Evolutionary conservation across 331 rosid species (phyloP), one percentile per base, ranked within the genome.

Genomic region (Acacia concinna): DNA sequence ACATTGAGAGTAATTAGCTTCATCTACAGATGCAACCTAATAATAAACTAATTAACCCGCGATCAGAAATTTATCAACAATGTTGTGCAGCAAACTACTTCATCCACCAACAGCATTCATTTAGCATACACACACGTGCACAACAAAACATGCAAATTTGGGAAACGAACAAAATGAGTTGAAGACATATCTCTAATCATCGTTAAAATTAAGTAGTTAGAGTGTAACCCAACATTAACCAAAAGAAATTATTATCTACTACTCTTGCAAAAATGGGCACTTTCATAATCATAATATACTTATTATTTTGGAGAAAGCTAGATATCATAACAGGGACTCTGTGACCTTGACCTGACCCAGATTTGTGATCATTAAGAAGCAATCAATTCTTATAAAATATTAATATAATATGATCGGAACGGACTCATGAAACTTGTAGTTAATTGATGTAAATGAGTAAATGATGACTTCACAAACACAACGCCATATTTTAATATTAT

Each of bases 381-480:
- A 69, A 43, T 8, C 47, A 41, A n/a, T 76, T 17, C 23, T 38
- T 12, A 31, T 46, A 43, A 44, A 30, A 76, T n/a, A 21, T 6
- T 35, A 35, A 44, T 44, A n/a, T 3, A 64, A 12, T n/a, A 49
- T 3, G 30, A 54, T 28, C 66, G 67, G 13, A 23, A 76, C 30
- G 63, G 73, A 54, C 35, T 72, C 30, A 56, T 56, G 3, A 67
- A 57, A 49, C 31, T 51, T 62, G 28, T 15, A 30, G 9, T 54
- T 32, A 23, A 15, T n/a, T n/a, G n/a, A n/a, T n/a, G n/a, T 40
- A 38, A 34, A 35, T 14, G 10, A 74, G 51, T 35, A 67, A 27
- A 59, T 57, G 74, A 77, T 54, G 52, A 11, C 46, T 59, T 60
- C 41, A 78, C 9, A 67, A 72, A 31, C 81, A 28, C 38, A 60